Evolutionary conservation across 257 asterid species (phyloP).

Genomic region (Cruciata laevipes): DNA sequence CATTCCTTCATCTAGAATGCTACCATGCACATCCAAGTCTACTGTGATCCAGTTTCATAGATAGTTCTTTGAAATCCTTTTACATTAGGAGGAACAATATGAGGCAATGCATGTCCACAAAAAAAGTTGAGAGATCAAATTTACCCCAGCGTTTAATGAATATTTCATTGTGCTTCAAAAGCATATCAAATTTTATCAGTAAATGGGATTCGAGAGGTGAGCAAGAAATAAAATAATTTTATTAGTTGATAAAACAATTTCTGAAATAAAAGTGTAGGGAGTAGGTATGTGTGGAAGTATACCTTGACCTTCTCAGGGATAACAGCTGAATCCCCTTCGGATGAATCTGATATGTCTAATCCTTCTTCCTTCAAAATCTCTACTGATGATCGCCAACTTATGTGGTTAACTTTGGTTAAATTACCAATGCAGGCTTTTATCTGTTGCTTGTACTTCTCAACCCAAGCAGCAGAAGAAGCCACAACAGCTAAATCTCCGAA

Average conservation of each 20-base stretch:
- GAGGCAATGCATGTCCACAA: neutral
- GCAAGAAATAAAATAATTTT: neutral
- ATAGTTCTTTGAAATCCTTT: neutral
- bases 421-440: slow-evolving; percentile 46
- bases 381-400: slow-evolving; percentile 78
- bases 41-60: neutral
- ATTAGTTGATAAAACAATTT: neutral
- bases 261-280: neutral
- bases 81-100: neutral
- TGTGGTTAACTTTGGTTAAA: slow-evolving; percentile 42
- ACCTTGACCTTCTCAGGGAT: slow-evolving; percentile 61
- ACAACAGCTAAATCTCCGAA: slow-evolving; percentile 89
- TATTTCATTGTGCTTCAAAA: neutral
- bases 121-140: too few species aligned
- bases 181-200: neutral
- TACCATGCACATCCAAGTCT: neutral
- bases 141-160: neutral
- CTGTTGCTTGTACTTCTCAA: slow-evolving; percentile 73
- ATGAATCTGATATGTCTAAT: slow-evolving; percentile 43
- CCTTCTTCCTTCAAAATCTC: slow-evolving; percentile 98
- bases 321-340: slow-evolving; percentile 29
- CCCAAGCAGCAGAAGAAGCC: slow-evolving; percentile 99
- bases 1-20: neutral
- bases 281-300: slow-evolving; percentile 11
- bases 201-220: neutral